Conservation (phyloP, 2,329 filamentous ascomycete genomes). For the Bipolaris victoriae region DNA sequence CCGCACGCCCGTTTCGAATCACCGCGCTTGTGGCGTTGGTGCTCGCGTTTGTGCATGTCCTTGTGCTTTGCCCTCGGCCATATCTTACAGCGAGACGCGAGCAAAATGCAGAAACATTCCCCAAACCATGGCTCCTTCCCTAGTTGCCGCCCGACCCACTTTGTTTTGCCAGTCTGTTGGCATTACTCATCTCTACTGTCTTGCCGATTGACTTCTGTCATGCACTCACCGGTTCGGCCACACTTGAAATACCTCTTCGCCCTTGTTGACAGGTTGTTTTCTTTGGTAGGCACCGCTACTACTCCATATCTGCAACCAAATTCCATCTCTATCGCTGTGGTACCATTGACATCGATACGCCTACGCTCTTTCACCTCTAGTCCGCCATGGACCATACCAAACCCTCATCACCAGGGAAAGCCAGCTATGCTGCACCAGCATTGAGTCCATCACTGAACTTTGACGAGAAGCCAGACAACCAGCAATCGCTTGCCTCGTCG, state of each 20-base stretch:
- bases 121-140: neutral
- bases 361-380: no score
- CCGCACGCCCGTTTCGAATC: neutral
- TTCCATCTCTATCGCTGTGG: neutral
- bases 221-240: neutral
- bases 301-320: no score
- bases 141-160: neutral
- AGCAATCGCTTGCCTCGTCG: constrained; percentile 21
- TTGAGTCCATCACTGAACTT: constrained; percentile 8
- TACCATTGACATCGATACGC: no score
- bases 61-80: neutral
- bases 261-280: neutral
- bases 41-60: neutral
- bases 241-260: neutral
- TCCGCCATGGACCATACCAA: neutral
- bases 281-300: no score
- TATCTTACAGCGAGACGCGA: neutral
- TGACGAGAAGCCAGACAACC: constrained; percentile 27
- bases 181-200: neutral
- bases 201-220: neutral
- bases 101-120: no score
- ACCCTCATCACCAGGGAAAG: no score
- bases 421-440: neutral
- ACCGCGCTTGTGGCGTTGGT: neutral
- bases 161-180: neutral